These are phyloP conservation scores for Colletotrichum eleusines DNA, from an alignment of 2,329 filamentous ascomycete genomes.

Conservation along the genomic window DNA sequence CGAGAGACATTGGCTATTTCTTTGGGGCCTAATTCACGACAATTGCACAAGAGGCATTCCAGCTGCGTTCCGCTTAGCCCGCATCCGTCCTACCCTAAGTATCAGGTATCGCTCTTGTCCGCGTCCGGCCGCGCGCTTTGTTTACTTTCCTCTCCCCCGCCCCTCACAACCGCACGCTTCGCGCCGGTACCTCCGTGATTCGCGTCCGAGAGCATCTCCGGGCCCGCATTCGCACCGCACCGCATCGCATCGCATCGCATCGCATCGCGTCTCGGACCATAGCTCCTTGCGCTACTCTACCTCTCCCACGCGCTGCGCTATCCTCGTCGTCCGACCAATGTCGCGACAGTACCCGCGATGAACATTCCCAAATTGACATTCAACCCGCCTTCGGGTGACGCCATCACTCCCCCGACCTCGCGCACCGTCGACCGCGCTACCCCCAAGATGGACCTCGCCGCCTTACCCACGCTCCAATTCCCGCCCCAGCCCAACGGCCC, in stretches of 20 bases:
- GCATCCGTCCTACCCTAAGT: neutral
- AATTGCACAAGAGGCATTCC: too few relatives aligned
- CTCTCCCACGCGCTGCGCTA: neutral
- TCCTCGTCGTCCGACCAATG: conserved; percentile 11
- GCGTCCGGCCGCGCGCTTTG: conserved; percentile 9
- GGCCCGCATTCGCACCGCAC: neutral
- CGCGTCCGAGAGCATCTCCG: neutral
- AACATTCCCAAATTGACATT: conserved; percentile 6
- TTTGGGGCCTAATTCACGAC: neutral
- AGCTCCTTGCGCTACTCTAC: conserved; percentile 24
- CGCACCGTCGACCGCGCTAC: conserved; percentile 10
- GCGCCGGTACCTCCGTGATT: neutral
- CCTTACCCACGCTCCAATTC: conserved; percentile 10
- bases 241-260: conserved; percentile 28
- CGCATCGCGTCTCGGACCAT: conserved; percentile 23
- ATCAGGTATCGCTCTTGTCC: neutral
- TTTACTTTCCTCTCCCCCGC: conserved; percentile 11
- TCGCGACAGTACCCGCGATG: conserved; percentile 1
- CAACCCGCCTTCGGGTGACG: conserved; percentile 20
- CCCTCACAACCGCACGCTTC: conserved; percentile 1
- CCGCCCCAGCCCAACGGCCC: conserved; percentile 11
- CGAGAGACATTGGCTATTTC: neutral
- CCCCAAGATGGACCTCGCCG: conserved; percentile 29
- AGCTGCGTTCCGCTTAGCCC: neutral
- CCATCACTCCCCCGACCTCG: neutral